Evolutionary conservation across 2,329 filamentous ascomycete genomes (phyloP).

Genomic region (Aciculosporium take): DNA sequence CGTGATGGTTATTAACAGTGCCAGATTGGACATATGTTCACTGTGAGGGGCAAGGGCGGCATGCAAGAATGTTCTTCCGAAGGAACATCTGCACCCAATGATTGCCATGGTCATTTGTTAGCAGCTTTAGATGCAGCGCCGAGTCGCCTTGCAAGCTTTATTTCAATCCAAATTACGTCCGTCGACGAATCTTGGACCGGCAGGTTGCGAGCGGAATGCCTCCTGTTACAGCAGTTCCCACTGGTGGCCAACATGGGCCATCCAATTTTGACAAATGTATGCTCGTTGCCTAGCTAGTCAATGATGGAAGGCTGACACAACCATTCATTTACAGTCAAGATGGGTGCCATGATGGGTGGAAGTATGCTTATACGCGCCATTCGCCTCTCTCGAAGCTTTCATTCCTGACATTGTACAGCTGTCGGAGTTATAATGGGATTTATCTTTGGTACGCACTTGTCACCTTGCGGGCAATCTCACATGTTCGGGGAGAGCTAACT

Average conservation of each 20-base stretch:
- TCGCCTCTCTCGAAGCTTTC: not conserved
- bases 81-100: slow-evolving; percentile 13
- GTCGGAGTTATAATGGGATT: slow-evolving; percentile 95
- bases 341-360: slow-evolving; percentile 97
- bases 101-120: slow-evolving; percentile 2
- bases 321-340: slow-evolving; percentile 41
- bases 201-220: slow-evolving; percentile 17
- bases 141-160: not conserved
- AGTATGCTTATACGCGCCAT: slow-evolving; percentile 49
- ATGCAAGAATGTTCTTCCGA: slow-evolving; percentile 17
- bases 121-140: not conserved
- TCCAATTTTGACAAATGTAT: slow-evolving; percentile 43
- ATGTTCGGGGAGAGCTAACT: not conserved
- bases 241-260: slow-evolving; percentile 29
- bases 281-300: slow-evolving; percentile 2
- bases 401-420: slow-evolving; percentile 41
- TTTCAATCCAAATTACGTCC: not conserved
- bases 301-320: not conserved
- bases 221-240: slow-evolving; percentile 25
- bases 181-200: not conserved
- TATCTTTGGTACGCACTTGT: slow-evolving; percentile 61
- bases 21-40: slow-evolving; percentile 4
- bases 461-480: not conserved
- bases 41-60: slow-evolving; percentile 13
- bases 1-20: slow-evolving; percentile 22